phyloP scores from a whole-genome alignment of 371 early-diverging fungal genomes.

The Synchytrium microbalum region DNA sequence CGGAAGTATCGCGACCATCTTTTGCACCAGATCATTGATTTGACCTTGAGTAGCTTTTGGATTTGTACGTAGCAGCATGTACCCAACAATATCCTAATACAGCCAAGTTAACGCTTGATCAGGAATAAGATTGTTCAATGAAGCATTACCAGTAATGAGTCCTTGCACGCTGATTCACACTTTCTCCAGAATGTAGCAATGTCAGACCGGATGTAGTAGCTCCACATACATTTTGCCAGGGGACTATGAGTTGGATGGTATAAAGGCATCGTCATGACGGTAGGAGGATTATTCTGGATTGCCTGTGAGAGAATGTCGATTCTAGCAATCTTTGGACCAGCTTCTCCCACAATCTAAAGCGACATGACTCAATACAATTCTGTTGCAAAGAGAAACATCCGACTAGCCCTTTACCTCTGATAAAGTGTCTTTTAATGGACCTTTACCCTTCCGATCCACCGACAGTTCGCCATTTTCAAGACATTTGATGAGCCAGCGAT shows the following conservation, averaged over 20 bases:
- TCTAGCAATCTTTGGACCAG: background rate
- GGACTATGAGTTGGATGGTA: background rate
- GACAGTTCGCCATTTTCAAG: background rate
- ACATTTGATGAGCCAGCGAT: background rate
- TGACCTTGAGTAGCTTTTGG: background rate
- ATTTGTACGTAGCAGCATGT: background rate
- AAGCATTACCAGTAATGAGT: no score
- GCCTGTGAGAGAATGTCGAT: slow-evolving; percentile 14
- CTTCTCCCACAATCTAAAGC: background rate
- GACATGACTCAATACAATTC: background rate
- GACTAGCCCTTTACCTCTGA: background rate
- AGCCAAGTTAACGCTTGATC: background rate
- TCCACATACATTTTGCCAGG: background rate
- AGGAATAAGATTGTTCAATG: background rate
- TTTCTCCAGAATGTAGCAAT: background rate
- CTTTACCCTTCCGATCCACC: background rate
- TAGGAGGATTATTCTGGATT: background rate
- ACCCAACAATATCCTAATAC: background rate
- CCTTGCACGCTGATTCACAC: background rate
- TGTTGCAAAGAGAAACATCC: background rate
- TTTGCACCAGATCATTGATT: background rate
- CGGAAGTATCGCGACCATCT: background rate
- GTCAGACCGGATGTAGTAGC: background rate
- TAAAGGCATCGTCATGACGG: background rate
- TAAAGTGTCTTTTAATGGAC: background rate